These are phyloP conservation scores for Caulochytrium protostelioides DNA, from an alignment of 371 early-diverging fungal genomes.

Conservation along the genomic window DNA sequence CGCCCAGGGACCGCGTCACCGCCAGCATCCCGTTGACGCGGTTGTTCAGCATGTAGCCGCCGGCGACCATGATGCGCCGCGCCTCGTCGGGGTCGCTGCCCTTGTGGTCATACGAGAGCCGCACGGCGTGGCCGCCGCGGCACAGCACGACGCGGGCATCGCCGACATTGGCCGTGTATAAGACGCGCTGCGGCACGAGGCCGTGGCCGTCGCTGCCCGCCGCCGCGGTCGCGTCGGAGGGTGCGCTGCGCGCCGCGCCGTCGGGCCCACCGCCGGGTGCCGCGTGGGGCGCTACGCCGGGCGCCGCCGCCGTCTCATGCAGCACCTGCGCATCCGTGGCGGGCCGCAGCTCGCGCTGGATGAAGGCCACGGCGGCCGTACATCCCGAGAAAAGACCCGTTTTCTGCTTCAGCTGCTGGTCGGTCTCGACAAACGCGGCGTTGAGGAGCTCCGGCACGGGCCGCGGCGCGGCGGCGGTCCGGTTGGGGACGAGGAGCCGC, in stretches of 20 bases:
- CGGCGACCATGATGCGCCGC: conserved; percentile 66
- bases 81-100: conserved; percentile 74
- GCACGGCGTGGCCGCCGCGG: conserved; percentile 57
- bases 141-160: conserved; percentile 84
- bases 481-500: not conserved
- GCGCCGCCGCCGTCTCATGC: not conserved
- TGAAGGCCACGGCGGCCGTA: conserved; percentile 68
- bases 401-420: conserved; percentile 45
- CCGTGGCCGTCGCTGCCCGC: not conserved
- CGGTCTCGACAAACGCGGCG: conserved; percentile 57
- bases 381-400: conserved; percentile 67
- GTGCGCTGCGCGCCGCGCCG: not conserved
- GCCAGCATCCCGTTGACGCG: conserved; percentile 97
- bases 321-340: conserved; percentile 3
- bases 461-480: conserved; percentile 6
- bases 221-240: not conserved
- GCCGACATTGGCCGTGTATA: conserved; percentile 88
- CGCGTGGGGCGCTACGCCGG: not conserved
- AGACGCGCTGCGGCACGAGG: conserved; percentile 32
- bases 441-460: conserved; percentile 63
- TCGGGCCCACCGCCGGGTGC: not conserved
- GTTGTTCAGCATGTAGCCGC: conserved; percentile 89
- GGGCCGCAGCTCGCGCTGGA: conserved; percentile 34
- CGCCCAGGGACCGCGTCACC: conserved; percentile 90
- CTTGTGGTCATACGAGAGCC: conserved; percentile 93